Base-by-base conservation (phyloP, 2,329 filamentous ascomycete genomes). In the Myriosclerotinia duriaeana region DNA sequence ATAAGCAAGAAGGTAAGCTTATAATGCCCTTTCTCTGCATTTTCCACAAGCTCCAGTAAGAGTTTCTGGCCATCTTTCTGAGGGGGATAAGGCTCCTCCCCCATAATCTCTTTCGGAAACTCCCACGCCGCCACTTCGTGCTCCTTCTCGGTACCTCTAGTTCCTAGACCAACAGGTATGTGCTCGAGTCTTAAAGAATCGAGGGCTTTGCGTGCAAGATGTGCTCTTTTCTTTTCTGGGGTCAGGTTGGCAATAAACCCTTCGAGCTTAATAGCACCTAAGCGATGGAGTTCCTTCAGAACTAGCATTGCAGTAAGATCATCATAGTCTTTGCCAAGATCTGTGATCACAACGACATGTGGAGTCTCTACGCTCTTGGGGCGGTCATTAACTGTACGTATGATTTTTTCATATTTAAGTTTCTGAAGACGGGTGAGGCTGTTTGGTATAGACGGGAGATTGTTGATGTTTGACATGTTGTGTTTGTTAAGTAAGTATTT, bases 251-350 rank as follows among this genome's bases (percentile, higher is more conserved):
- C 71, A 5, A 76, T 65, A 53, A 74, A 71, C 0, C 73, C 73
- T 65, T 69, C 66, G 1, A 76, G 52, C n/a, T 68, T 54, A 17
- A 76, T 63, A 8, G 73, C 46, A 6, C 72, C 71, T 22, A 75
- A 64, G 12, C 73, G 69, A 61, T 74, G 67, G 0, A 75, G 68
- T 55, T 76, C 74, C 48, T 72, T 72, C 12, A 76, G 64, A 50
- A 74, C 38, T 3, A 75, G 63, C 71, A 74, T 69, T 20, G 74
- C 73, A 15, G 71, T 66, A 15, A 76, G 53, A 63, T 76, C 74
- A 44, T 76, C 74, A 56, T 71, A 72, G 53, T 76, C 74, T 55
- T 75, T 76, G 2, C 69, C 72, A 11, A 75, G 66, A 67, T 76
- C 74, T 6, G 73, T 74, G 36, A 75, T 72, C 14, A 71, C 70